Evolutionary conservation across 2,329 filamentous ascomycete species (phyloP).

Genomic region (Gliomastix tumulicola): DNA sequence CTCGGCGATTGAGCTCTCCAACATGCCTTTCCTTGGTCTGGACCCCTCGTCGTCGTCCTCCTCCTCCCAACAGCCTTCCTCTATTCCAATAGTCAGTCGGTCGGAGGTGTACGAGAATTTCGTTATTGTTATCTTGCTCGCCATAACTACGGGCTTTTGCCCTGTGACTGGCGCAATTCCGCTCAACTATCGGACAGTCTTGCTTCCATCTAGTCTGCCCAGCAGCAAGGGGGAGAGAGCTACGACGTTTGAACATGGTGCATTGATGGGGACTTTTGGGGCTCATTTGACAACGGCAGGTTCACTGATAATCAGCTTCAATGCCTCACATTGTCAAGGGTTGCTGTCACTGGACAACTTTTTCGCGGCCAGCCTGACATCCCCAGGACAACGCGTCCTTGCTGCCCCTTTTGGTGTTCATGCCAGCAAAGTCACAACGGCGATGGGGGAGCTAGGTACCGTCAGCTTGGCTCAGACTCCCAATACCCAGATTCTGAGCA

Average conservation of each 20-base stretch:
- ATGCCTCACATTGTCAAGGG: constrained; percentile 38
- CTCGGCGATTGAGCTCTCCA: too few relatives aligned
- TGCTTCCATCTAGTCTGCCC: constrained; percentile 32
- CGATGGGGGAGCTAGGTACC: constrained; percentile 12
- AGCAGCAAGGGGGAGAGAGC: constrained; percentile 17
- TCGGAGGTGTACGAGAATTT: constrained; percentile 46
- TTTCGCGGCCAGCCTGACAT: constrained; percentile 27
- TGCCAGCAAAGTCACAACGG: constrained; percentile 15
- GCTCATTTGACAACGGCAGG: constrained; percentile 51
- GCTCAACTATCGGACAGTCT: constrained; percentile 44
- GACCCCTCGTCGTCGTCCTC: too few relatives aligned
- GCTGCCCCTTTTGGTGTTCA: constrained; percentile 46
- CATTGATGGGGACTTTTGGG: constrained; percentile 41
- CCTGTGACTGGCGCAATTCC: constrained; percentile 39
- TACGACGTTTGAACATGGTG: constrained; percentile 13
- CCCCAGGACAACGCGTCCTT: constrained; percentile 37
- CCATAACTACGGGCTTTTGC: constrained; percentile 44
- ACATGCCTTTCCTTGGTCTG: too few relatives aligned
- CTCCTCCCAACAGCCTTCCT: too few relatives aligned
- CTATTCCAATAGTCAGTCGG: too few relatives aligned
- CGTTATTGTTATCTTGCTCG: constrained; percentile 42
- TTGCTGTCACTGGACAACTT: constrained; percentile 38
- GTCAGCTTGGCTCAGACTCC: constrained; percentile 41
- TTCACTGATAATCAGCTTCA: constrained; percentile 41
- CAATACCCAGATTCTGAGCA: constrained; percentile 40